Evolutionary conservation across 371 early-diverging fungal genomes (phyloP).

Genomic region (Thermomucor indicae-seudaticae): DNA sequence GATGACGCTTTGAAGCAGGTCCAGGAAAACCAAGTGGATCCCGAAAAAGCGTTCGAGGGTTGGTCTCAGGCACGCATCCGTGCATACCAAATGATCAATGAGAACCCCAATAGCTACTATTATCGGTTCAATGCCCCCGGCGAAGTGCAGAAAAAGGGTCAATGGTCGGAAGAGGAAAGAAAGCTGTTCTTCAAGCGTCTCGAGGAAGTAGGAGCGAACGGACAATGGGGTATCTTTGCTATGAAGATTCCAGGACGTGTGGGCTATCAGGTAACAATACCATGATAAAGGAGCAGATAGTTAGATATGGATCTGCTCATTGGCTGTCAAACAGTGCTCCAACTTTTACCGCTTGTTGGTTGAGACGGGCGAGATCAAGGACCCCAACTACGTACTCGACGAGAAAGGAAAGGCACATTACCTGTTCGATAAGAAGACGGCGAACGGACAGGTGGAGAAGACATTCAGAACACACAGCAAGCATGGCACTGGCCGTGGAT

Average conservation of each 20-base stretch:
- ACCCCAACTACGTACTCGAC: constrained; percentile 88
- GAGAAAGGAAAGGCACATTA: constrained; percentile 86
- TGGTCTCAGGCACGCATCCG: constrained; percentile 93
- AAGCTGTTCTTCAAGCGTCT: constrained; percentile 77
- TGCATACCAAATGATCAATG: constrained; percentile 85
- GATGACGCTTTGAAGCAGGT: constrained; percentile 89
- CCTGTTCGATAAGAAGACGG: constrained; percentile 78
- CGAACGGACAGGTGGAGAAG: constrained; percentile 72
- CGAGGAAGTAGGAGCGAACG: constrained; percentile 84
- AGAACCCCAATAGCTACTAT: constrained; percentile 92
- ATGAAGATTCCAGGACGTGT: constrained; percentile 94
- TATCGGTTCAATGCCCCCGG: constrained; percentile 96
- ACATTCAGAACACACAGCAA: constrained; percentile 76
- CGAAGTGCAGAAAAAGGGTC: constrained; percentile 87
- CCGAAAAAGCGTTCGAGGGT: constrained; percentile 84
- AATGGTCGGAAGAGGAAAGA: constrained; percentile 84
- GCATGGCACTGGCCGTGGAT: constrained; percentile 23
- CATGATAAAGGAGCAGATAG: no score
- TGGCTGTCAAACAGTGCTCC: no score
- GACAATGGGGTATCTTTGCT: constrained; percentile 95
- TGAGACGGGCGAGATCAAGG: constrained; percentile 79
- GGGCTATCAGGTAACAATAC: constrained; percentile 76
- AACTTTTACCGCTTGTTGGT: constrained; percentile 89
- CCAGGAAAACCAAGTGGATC: constrained; percentile 67
- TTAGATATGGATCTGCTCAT: no score